Base-by-base conservation (phyloP, 306 rosid species). In the Amphicarpaea edgeworthii region DNA sequence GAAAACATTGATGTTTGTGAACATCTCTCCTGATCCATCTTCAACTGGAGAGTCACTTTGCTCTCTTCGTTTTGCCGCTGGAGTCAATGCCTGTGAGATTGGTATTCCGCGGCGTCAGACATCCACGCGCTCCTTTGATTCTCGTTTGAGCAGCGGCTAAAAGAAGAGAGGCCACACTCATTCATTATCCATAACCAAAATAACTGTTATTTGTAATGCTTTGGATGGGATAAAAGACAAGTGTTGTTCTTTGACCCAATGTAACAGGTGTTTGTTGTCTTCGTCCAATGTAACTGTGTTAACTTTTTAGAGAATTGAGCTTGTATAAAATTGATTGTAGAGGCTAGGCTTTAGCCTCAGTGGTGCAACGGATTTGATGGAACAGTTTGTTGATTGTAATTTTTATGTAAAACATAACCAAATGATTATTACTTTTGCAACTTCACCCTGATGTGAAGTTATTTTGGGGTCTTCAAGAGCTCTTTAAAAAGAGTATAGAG, bases 51-150 rank as follows among this genome's bases (percentile, higher is more conserved):
- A 93, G 79, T 91, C 98, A 0, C 94, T 93, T 4, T 93, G 98
- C 73, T 93, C 98, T 4, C 93, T 93, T 3, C 91, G 97, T 21
- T 93, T 93, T 67, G 98, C 98, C 0, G 90, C 97, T 3, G 73
- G 98, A 82, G 97, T 93, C 20, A 93, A 93, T 73, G 85, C 96
- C 40, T 93, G 98, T 12, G 98, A 93, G 80, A 93, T 93, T 7
- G 98, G 97, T 12, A 79, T 93, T 79, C 98, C 97, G 1, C 87
- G 96, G 53, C 96, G 98, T 3, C 98, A 93, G 79, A 90, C 97
- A 75, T 76, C 88, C 5, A 72, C 82, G 24, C 81, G 82, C 72
- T 81, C 89, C 49, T 30, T 83, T n/a, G 97, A 93, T 78, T 72
- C 89, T 77, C 89, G 95, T 32, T 77, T 87, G 88, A 89, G 91